phyloP scores from a whole-genome alignment of 805 yeast species.

The Wickerhamiella domercqiae region DNA sequence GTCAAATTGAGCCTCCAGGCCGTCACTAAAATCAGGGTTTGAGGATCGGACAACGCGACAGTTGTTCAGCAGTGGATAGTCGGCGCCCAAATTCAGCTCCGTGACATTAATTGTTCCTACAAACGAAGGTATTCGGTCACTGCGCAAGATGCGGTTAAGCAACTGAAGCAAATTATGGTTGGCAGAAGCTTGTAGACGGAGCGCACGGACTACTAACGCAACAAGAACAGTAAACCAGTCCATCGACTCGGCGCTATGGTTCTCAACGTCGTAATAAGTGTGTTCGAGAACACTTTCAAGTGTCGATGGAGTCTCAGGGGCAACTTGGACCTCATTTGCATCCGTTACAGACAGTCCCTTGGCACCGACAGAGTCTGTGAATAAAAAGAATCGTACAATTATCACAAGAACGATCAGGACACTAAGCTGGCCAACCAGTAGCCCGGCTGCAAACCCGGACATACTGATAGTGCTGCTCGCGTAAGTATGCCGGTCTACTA shows the following conservation, averaged over 20 bases:
- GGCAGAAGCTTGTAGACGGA: constrained; percentile 74
- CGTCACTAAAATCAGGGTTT: constrained; percentile 15
- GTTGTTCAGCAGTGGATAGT: constrained; percentile 87
- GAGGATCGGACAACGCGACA: constrained; percentile 45
- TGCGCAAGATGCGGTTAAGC: constrained; percentile 46
- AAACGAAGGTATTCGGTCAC: constrained; percentile 60
- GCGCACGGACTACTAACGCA: constrained; percentile 78
- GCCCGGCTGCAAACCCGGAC: constrained; percentile 24
- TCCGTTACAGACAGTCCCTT: constrained; percentile 18
- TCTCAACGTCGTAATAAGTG: constrained; percentile 79
- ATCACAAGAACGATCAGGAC: constrained; percentile 25
- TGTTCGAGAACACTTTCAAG: constrained; percentile 54
- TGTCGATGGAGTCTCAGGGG: constrained; percentile 17
- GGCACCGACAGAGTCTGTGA: constrained; percentile 24
- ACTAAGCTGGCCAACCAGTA: constrained; percentile 28
- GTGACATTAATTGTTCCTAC: constrained; percentile 63
- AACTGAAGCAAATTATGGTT: constrained; percentile 76
- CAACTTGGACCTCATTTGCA: constrained; percentile 13
- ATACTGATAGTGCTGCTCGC: constrained; percentile 2
- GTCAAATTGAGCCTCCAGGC: constrained; percentile 68
- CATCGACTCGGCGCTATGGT: constrained; percentile 75
- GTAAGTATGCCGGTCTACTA: not conserved
- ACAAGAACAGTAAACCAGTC: constrained; percentile 95
- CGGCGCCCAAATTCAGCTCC: constrained; percentile 86
- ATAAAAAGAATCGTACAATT: constrained; percentile 28